These are phyloP conservation scores for Jaminaea rosea DNA, from an alignment of 1,284 basidiomycete species.

Conservation along the genomic window DNA sequence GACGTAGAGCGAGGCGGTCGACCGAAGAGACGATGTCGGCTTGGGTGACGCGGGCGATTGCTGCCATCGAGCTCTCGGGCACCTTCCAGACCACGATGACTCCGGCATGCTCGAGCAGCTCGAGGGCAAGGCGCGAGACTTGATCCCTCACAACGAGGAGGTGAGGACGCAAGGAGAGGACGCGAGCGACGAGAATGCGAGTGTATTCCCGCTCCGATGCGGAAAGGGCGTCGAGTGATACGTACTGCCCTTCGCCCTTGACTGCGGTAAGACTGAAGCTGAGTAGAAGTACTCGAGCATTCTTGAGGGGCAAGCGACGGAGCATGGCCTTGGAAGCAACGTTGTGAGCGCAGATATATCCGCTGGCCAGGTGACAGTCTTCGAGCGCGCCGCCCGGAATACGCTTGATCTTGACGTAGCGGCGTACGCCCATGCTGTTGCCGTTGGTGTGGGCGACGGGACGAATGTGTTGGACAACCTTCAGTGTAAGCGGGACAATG, in stretches of 20 bases:
- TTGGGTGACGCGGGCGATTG: conserved; percentile 85
- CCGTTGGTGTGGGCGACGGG: conserved; percentile 52
- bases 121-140: conserved; percentile 82
- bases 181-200: conserved; percentile 74
- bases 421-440: conserved; percentile 80
- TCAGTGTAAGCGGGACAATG: conserved; percentile 31
- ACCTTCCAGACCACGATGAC: conserved; percentile 86
- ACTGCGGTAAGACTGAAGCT: conserved; percentile 70
- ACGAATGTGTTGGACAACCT: conserved; percentile 35
- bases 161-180: conserved; percentile 81
- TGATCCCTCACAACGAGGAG: conserved; percentile 85
- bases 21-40: conserved; percentile 90
- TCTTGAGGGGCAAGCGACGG: conserved; percentile 53
- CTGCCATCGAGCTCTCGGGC: conserved; percentile 75
- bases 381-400: conserved; percentile 83
- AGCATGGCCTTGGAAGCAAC: conserved; percentile 77
- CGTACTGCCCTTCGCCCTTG: conserved; percentile 69
- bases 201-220: conserved; percentile 93
- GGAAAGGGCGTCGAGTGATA: conserved; percentile 79
- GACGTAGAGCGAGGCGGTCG: conserved; percentile 83
- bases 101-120: conserved; percentile 74
- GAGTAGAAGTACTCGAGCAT: conserved; percentile 88
- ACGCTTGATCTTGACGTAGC: conserved; percentile 94
- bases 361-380: conserved; percentile 58
- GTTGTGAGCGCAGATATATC: conserved; percentile 50